Evolutionary conservation across 2,329 filamentous ascomycete species (phyloP).

Genomic region (Huntiella moniliformis): DNA sequence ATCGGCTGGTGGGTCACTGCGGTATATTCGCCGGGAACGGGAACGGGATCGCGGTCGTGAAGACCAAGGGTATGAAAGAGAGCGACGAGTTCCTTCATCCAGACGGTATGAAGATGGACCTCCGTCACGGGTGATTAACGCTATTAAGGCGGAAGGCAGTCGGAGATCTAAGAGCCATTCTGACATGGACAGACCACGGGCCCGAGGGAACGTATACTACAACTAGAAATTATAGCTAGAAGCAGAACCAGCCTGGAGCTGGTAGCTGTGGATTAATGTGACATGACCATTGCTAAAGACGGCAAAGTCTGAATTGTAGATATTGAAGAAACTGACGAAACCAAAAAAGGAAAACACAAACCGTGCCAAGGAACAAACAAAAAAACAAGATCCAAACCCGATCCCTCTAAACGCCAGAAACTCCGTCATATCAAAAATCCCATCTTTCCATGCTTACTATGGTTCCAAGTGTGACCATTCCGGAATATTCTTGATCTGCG

Average conservation of each 20-base stretch:
- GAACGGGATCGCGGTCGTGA: constrained; percentile 5
- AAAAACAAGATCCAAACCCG: background rate
- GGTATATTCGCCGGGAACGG: constrained; percentile 1
- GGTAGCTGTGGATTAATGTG: no score
- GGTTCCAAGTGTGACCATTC: constrained; percentile 59
- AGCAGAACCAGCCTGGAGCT: background rate
- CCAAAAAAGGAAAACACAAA: background rate
- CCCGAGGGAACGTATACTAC: constrained; percentile 14
- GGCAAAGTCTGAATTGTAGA: background rate
- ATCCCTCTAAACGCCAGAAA: background rate
- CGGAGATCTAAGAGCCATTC: constrained; percentile 29
- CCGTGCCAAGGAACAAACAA: background rate
- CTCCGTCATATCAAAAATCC: background rate
- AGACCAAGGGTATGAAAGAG: constrained; percentile 5
- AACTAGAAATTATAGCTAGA: constrained; percentile 1
- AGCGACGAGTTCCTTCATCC: constrained; percentile 1
- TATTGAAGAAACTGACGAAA: background rate
- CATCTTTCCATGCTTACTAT: background rate
- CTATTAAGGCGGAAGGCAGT: background rate
- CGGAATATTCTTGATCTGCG: constrained; percentile 73
- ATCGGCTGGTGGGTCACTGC: background rate
- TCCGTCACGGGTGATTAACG: background rate
- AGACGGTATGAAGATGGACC: constrained; percentile 4
- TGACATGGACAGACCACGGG: constrained; percentile 26
- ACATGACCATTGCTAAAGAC: background rate